Evolutionary conservation across 257 asterid species (phyloP).

Genomic region (Salvia hispanica): DNA sequence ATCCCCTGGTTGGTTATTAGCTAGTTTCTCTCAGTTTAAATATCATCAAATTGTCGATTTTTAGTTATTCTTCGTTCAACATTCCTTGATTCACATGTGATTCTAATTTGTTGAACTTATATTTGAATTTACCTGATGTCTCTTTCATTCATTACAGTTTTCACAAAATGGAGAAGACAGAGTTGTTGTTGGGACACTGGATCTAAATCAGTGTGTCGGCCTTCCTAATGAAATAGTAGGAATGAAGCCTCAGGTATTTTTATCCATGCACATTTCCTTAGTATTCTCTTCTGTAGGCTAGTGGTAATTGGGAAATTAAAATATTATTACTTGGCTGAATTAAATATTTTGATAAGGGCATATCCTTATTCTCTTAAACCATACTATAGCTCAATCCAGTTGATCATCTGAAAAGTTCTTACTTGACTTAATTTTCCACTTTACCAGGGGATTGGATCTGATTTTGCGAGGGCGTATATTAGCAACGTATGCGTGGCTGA

Average conservation of each 20-base stretch:
- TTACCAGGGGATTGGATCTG: constrained; percentile 81
- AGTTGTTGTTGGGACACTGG: constrained; percentile 88
- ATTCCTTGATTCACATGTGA: not conserved
- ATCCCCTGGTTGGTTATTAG: not conserved
- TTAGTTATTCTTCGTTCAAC: not conserved
- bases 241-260: constrained; percentile 70
- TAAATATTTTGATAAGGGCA: constrained; percentile 3
- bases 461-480: constrained; percentile 89
- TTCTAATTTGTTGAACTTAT: not conserved
- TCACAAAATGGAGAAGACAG: constrained; percentile 56
- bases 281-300: constrained; percentile 3
- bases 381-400: constrained; percentile 19
- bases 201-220: constrained; percentile 79
- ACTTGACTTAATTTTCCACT: constrained; percentile 29
- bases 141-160: constrained; percentile 49
- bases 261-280: not conserved
- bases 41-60: not conserved
- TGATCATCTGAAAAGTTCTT: constrained; percentile 17
- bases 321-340: not conserved
- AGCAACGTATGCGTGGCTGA: constrained; percentile 88
- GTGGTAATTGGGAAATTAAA: not conserved
- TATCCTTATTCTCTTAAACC: constrained; percentile 8
- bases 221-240: constrained; percentile 87
- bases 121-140: not conserved
- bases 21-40: constrained; percentile 11